Percentiles rank a stretch among this genome's conserved stretches.
phyloP scores from a whole-genome alignment of 2,329 filamentous ascomycete genomes.

The Penicillium freii region DNA sequence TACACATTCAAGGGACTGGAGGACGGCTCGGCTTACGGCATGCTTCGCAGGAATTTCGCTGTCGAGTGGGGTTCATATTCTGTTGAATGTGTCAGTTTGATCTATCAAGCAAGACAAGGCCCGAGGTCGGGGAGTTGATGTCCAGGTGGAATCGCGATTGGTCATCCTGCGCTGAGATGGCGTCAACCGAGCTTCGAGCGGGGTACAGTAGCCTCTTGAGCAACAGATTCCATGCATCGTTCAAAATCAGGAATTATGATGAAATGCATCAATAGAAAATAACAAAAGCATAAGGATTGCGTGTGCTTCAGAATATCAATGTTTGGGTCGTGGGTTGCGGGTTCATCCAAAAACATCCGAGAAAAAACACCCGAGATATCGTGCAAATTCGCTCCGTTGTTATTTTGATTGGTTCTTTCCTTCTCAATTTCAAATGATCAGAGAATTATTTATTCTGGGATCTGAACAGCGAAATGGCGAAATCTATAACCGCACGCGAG shows the following conservation, averaged over 20 bases:
- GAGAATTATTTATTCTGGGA: accelerated
- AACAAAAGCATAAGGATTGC: not conserved
- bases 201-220: slow-evolving; percentile 12
- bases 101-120: not conserved
- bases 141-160: slow-evolving; percentile 7
- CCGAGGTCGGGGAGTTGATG: slow-evolving; percentile 1
- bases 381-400: not conserved
- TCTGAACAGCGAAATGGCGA: slow-evolving; percentile 15
- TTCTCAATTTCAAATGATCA: not conserved
- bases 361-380: not conserved
- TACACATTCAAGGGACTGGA: not conserved
- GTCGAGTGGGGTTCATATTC: slow-evolving; percentile 21
- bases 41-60: slow-evolving; percentile 30
- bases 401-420: not conserved
- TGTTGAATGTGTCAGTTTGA: not conserved
- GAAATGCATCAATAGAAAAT: no score
- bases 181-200: slow-evolving; percentile 16
- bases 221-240: not conserved
- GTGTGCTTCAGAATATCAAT: not conserved
- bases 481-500: slow-evolving; percentile 20
- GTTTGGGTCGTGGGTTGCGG: not conserved
- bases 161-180: slow-evolving; percentile 20
- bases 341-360: not conserved
- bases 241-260: not conserved
- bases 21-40: slow-evolving; percentile 22